These are phyloP conservation scores for Sordariomycetes sp. DNA, from an alignment of 2,329 filamentous ascomycete species.

Conservation along the genomic window DNA sequence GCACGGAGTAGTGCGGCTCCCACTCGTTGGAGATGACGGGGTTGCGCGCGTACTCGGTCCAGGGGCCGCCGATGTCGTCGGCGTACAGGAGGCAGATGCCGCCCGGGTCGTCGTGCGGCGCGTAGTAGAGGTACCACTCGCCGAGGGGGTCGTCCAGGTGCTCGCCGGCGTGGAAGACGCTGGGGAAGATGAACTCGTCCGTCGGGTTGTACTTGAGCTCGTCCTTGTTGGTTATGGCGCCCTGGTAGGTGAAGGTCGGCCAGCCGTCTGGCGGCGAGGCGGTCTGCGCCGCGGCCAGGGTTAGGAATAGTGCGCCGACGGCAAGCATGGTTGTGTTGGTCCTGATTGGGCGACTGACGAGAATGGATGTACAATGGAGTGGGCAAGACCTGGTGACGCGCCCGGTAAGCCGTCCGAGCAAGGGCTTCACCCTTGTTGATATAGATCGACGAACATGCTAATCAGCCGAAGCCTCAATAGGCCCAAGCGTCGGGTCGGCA, in stretches of 20 bases:
- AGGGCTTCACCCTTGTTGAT: no score
- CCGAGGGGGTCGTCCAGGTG: slow-evolving; percentile 10
- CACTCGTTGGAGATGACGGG: slow-evolving; percentile 8
- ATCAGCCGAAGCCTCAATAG: no score
- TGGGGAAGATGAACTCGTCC: slow-evolving; percentile 15
- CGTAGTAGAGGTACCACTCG: slow-evolving; percentile 17
- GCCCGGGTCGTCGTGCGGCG: slow-evolving; percentile 14
- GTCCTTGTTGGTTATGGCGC: slow-evolving; percentile 11
- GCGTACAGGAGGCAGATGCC: slow-evolving; percentile 13
- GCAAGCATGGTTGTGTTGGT: no score
- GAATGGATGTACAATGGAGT: no score
- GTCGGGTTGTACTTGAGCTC: slow-evolving; percentile 13
- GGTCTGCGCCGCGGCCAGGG: slow-evolving; percentile 6
- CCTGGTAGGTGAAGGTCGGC: slow-evolving; percentile 12
- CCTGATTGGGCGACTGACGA: no score
- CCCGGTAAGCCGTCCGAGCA: no score
- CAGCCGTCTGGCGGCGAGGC: slow-evolving; percentile 8
- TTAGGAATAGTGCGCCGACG: background rate
- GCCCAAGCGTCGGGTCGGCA: no score
- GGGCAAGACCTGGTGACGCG: no score
- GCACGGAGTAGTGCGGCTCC: slow-evolving; percentile 8
- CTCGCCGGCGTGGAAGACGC: slow-evolving; percentile 12
- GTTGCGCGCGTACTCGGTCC: slow-evolving; percentile 9
- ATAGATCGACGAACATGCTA: no score
- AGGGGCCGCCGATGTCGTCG: slow-evolving; percentile 9